phyloP scores from a whole-genome alignment of 148 eudicot species.

The Fagopyrum tataricum region DNA sequence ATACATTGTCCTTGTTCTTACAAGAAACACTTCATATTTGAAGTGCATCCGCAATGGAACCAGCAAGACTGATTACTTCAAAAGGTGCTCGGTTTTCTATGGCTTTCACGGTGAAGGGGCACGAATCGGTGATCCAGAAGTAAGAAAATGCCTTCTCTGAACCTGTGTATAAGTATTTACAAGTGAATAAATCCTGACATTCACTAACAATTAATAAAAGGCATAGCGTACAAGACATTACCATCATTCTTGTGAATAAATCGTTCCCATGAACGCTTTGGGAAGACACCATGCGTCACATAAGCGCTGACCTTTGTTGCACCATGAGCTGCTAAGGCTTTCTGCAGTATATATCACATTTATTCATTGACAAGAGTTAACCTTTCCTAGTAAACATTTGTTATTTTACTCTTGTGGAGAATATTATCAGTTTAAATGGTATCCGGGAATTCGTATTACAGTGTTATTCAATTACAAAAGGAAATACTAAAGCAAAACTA shows the following conservation, averaged over 20 bases:
- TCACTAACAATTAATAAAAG: neutral
- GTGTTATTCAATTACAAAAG: too few species aligned
- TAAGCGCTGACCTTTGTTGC: conserved; percentile 96
- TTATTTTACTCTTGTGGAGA: too few species aligned
- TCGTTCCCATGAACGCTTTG: conserved; percentile 75
- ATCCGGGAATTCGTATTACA: too few species aligned
- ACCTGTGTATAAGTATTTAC: conserved; percentile 16
- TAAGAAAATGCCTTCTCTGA: conserved; percentile 53
- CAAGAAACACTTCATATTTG: conserved; percentile 43
- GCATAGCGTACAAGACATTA: conserved; percentile 21
- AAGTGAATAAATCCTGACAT: neutral
- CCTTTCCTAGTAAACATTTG: too few species aligned
- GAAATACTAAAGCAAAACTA: too few species aligned
- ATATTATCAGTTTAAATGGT: too few species aligned
- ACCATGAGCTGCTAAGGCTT: conserved; percentile 85
- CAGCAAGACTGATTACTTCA: conserved; percentile 90
- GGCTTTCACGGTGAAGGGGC: conserved; percentile 75
- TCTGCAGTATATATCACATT: conserved; percentile 32
- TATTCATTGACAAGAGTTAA: neutral
- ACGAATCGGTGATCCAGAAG: conserved; percentile 98
- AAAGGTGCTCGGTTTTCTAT: conserved; percentile 71
- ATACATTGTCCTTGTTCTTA: neutral
- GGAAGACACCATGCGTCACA: conserved; percentile 94
- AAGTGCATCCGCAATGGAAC: conserved; percentile 92
- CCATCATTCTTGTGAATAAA: conserved; percentile 78